A percentile compares a stretch with the other conserved stretches of the same genome.
These are phyloP conservation scores for Penicillium sp. DNA, from an alignment of 2,329 filamentous ascomycete genomes.

Conservation along the genomic window DNA sequence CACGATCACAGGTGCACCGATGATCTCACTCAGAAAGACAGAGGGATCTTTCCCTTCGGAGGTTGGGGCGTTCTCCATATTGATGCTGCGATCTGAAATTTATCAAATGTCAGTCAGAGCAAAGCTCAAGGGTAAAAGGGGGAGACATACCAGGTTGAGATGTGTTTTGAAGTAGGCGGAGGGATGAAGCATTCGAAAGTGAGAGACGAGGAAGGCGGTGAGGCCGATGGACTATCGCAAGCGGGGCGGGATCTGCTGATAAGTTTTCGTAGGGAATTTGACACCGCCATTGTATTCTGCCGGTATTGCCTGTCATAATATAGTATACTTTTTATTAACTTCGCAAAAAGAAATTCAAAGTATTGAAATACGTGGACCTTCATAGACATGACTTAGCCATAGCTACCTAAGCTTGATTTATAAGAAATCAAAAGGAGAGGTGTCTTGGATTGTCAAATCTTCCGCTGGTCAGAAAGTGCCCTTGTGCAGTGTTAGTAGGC, in stretches of 20 bases:
- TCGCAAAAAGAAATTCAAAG: background rate
- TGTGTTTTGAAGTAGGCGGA: background rate
- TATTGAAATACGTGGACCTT: background rate
- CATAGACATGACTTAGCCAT: fast-evolving
- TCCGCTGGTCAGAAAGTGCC: background rate
- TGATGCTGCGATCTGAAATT: background rate
- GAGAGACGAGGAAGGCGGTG: slow-evolving; percentile 7
- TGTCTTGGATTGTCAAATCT: background rate
- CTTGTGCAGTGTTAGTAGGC: background rate
- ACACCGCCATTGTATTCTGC: background rate
- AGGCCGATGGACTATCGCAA: slow-evolving; percentile 3
- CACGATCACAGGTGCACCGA: slow-evolving; percentile 88
- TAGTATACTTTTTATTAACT: background rate
- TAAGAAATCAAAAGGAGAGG: background rate
- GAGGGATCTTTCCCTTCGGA: slow-evolving; percentile 86
- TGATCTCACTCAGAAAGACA: slow-evolving; percentile 89
- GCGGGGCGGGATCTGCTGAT: slow-evolving; percentile 3
- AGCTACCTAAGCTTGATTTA: fast-evolving
- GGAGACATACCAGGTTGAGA: background rate
- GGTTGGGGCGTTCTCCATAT: slow-evolving; percentile 72
- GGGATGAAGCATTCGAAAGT: slow-evolving; percentile 5
- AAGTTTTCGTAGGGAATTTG: background rate
- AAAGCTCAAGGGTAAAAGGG: background rate
- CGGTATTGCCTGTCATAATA: background rate
- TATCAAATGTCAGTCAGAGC: background rate